Evolutionary conservation across 257 asterid genomes (phyloP).

Genomic region (Verbascum thapsus): DNA sequence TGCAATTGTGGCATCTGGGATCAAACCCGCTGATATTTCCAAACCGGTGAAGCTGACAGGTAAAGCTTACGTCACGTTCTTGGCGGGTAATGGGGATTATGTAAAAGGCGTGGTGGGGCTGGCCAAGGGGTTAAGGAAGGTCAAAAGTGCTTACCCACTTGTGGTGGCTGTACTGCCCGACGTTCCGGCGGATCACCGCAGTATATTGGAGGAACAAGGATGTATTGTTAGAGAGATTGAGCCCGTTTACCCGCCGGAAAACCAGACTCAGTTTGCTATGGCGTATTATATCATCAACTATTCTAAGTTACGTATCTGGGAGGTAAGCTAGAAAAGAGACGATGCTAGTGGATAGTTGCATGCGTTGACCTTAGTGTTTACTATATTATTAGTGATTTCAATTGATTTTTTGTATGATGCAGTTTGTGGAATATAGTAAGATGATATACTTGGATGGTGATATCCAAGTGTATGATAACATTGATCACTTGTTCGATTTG

Average conservation of each 20-base stretch:
- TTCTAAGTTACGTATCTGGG: slow-evolving; percentile 60
- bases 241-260: slow-evolving; percentile 51
- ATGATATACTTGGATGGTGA: slow-evolving; percentile 65
- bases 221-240: slow-evolving; percentile 50
- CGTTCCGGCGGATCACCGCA: slow-evolving; percentile 52
- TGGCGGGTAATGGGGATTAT: slow-evolving; percentile 53
- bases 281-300: slow-evolving; percentile 55
- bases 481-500: slow-evolving; percentile 49
- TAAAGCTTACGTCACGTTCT: slow-evolving; percentile 45
- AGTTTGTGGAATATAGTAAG: slow-evolving; percentile 57
- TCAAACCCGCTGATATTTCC: neutral
- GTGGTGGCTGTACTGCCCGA: slow-evolving; percentile 57
- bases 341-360: neutral
- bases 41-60: slow-evolving; percentile 17
- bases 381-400: too few relatives aligned
- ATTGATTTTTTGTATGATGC: neutral
- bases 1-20: slow-evolving; percentile 23
- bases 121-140: slow-evolving; percentile 52
- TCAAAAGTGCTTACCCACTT: slow-evolving; percentile 41
- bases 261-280: slow-evolving; percentile 51
- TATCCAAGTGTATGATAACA: slow-evolving; percentile 54
- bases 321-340: slow-evolving; percentile 32
- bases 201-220: slow-evolving; percentile 43
- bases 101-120: slow-evolving; percentile 49
- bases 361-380: neutral